Percentiles rank a stretch among this genome's conserved stretches.
Evolutionary conservation across 768 basidiomycete species (phyloP).

Genomic region (Phanerochaete sordida): DNA sequence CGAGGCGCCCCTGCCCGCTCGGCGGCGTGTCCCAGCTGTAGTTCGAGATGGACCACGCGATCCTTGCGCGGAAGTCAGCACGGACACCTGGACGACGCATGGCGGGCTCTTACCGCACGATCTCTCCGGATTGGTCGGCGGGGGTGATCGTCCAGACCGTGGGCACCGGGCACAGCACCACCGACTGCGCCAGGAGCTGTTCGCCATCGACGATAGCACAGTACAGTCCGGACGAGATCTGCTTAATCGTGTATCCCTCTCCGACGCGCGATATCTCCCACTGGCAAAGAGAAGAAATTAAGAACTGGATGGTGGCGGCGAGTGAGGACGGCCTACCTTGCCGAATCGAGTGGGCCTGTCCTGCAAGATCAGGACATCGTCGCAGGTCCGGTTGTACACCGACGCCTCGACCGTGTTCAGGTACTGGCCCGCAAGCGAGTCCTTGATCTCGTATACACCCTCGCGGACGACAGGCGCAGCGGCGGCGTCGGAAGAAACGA

Average conservation of each 20-base stretch:
- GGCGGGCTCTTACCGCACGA: neutral
- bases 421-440: neutral
- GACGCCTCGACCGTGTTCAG: neutral
- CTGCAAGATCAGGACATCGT: conserved; percentile 6
- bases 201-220: conserved; percentile 5
- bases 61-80: neutral
- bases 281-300: neutral
- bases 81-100: neutral
- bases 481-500: neutral
- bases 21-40: conserved; percentile 4
- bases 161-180: conserved; percentile 4
- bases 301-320: neutral
- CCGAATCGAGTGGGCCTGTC: neutral
- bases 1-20: neutral
- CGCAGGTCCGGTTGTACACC: conserved; percentile 6
- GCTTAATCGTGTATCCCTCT: conserved; percentile 6
- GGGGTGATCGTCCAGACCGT: conserved; percentile 5
- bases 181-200: neutral
- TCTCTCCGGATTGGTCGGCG: neutral
- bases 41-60: conserved; percentile 6
- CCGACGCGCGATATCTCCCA: conserved; percentile 8
- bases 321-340: neutral
- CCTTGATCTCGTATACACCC: conserved; percentile 5
- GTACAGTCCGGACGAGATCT: conserved; percentile 4
- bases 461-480: neutral